These are phyloP conservation scores for Fusarium denticulatum DNA, from an alignment of 2,329 filamentous ascomycete species.

Conservation along the genomic window DNA sequence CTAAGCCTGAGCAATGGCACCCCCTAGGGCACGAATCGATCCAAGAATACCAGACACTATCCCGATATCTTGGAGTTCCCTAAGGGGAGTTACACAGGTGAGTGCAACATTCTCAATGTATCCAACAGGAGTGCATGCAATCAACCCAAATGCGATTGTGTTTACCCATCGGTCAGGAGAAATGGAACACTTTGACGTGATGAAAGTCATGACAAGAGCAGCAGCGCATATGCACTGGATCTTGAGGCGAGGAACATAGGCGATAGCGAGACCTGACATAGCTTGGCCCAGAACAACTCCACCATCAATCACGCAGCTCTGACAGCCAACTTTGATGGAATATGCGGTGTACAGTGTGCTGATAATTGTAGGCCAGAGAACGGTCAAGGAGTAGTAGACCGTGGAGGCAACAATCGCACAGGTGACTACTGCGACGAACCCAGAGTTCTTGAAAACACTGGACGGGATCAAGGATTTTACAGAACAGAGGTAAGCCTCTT, in stretches of 20 bases:
- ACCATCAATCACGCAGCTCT: slow-evolving; percentile 54
- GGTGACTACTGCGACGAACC: slow-evolving; percentile 52
- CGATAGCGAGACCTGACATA: slow-evolving; percentile 49
- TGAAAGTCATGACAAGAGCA: slow-evolving; percentile 46
- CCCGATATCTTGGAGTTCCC: slow-evolving; percentile 58
- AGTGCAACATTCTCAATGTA: slow-evolving; percentile 54
- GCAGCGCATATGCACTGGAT: slow-evolving; percentile 48
- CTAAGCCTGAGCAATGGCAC: slow-evolving; percentile 50
- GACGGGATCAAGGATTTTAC: slow-evolving; percentile 55
- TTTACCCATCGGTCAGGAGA: slow-evolving; percentile 42
- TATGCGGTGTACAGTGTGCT: slow-evolving; percentile 49
- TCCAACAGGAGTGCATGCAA: slow-evolving; percentile 48
- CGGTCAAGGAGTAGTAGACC: slow-evolving; percentile 56
- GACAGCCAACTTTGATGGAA: slow-evolving; percentile 52
- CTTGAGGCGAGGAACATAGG: slow-evolving; percentile 51
- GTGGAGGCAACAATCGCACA: slow-evolving; percentile 54
- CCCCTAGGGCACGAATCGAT: slow-evolving; percentile 56
- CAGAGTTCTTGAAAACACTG: slow-evolving; percentile 53
- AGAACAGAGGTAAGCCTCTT: slow-evolving; percentile 50
- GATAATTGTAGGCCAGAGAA: slow-evolving; percentile 58
- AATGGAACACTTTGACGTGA: slow-evolving; percentile 46
- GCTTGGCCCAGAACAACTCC: slow-evolving; percentile 54
- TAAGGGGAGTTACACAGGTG: slow-evolving; percentile 56
- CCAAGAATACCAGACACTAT: slow-evolving; percentile 56
- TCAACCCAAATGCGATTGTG: slow-evolving; percentile 47